Conservation (phyloP, 1,139 yeast species). For the Lodderomyces elongisporus region DNA sequence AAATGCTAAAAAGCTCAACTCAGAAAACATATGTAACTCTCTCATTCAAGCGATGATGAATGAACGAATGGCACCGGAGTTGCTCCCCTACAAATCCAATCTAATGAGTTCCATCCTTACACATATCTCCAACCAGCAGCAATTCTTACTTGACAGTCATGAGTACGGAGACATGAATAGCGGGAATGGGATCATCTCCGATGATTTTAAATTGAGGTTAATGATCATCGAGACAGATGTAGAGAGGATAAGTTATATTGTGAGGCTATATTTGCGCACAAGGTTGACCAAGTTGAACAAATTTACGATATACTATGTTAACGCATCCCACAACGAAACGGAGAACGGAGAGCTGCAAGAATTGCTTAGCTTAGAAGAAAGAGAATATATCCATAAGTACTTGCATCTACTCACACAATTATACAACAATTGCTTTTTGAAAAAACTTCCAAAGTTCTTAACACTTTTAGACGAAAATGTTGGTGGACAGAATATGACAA, state of each 20-base stretch:
- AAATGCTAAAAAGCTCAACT: constrained; percentile 10
- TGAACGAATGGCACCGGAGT: constrained; percentile 81
- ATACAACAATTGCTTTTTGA: constrained; percentile 64
- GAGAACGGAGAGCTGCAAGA: constrained; percentile 12
- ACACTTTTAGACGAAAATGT: constrained; percentile 72
- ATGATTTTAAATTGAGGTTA: constrained; percentile 71
- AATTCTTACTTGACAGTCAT: constrained; percentile 59
- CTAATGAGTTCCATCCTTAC: constrained; percentile 54
- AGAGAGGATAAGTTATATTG: constrained; percentile 75
- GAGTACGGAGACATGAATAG: constrained; percentile 44
- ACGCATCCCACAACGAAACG: constrained; percentile 15
- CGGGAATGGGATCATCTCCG: constrained; percentile 35
- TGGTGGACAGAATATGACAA: constrained; percentile 77
- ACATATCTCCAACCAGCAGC: constrained; percentile 66
- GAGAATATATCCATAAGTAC: constrained; percentile 58
- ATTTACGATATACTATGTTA: constrained; percentile 52
- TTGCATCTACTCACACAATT: constrained; percentile 58
- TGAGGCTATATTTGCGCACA: constrained; percentile 75
- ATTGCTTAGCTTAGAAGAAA: constrained; percentile 55
- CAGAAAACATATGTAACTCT: constrained; percentile 28
- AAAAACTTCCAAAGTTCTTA: constrained; percentile 60
- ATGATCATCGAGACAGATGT: constrained; percentile 88
- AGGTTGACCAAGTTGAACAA: constrained; percentile 71
- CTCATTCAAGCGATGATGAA: constrained; percentile 71
- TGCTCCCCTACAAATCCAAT: constrained; percentile 63